Evolutionary conservation across 164 flowering plant genomes (phyloP).

Genomic region (Aristolochia fimbriata): DNA sequence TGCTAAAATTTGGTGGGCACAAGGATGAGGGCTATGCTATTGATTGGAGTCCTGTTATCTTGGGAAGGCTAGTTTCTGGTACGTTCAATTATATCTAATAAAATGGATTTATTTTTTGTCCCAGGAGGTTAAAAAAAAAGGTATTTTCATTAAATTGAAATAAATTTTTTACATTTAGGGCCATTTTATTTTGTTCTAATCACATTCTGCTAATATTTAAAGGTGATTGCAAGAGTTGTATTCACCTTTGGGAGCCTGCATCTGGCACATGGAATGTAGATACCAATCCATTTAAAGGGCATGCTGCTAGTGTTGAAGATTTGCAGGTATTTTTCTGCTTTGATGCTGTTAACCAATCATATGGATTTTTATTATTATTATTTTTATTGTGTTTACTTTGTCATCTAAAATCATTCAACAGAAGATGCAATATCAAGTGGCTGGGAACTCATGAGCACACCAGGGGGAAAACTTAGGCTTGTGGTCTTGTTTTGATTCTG

Average conservation of each 20-base stretch:
- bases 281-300: constrained; percentile 65
- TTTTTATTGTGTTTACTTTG: too few relatives aligned
- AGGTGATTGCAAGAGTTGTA: constrained; percentile 87
- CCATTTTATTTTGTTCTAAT: background rate
- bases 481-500: too few relatives aligned
- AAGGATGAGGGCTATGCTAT: constrained; percentile 97
- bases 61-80: constrained; percentile 94
- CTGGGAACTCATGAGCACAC: too few relatives aligned
- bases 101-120: too few relatives aligned
- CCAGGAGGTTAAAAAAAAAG: too few relatives aligned
- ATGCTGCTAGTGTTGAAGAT: constrained; percentile 91
- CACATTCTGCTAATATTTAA: constrained; percentile 5
- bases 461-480: too few relatives aligned
- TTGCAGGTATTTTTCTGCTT: constrained; percentile 45
- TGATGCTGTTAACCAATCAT: too few relatives aligned
- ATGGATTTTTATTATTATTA: too few relatives aligned
- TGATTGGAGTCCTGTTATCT: constrained; percentile 82
- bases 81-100: background rate
- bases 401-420: background rate
- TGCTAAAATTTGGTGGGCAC: constrained; percentile 60
- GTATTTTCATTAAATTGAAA: too few relatives aligned
- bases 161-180: too few relatives aligned
- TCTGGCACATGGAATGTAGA: constrained; percentile 85
- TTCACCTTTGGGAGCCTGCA: constrained; percentile 88
- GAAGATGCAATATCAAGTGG: background rate